A percentile compares a stretch with the other conserved stretches of the same genome.
Conservation (phyloP, 495 filamentous ascomycete genomes). For the Hapsidospora chrysogenum region DNA sequence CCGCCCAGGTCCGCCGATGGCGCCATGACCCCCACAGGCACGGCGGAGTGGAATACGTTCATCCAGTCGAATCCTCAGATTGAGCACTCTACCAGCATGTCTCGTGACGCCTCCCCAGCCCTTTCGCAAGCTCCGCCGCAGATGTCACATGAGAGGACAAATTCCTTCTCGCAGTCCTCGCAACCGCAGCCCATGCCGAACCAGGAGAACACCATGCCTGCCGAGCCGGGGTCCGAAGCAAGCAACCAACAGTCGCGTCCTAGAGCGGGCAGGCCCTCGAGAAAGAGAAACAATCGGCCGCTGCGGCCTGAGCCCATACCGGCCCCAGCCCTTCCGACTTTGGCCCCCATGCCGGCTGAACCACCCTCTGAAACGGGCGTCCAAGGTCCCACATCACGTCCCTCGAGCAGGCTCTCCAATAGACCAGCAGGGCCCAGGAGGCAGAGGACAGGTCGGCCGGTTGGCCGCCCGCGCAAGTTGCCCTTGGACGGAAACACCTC, state of each 20-base stretch:
- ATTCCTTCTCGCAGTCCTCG: not conserved
- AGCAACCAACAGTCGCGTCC: too few species aligned
- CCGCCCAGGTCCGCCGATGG: slow-evolving; percentile 7
- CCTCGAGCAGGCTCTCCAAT: slow-evolving; percentile 22
- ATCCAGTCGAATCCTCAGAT: slow-evolving; percentile 20
- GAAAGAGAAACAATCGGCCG: too few species aligned
- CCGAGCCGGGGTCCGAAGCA: too few species aligned
- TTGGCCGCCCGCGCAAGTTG: slow-evolving; percentile 30
- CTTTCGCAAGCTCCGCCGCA: slow-evolving; percentile 9
- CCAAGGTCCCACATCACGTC: slow-evolving; percentile 22
- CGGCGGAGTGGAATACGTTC: slow-evolving; percentile 33
- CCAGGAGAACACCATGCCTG: not conserved
- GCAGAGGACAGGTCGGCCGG: slow-evolving; percentile 23
- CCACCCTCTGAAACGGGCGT: slow-evolving; percentile 6
- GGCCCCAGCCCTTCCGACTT: too few species aligned
- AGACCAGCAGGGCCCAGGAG: slow-evolving; percentile 7
- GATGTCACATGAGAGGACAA: not conserved
- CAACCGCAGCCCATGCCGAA: not conserved
- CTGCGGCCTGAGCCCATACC: too few species aligned
- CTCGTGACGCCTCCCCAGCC: slow-evolving; percentile 12
- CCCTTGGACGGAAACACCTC: slow-evolving; percentile 35
- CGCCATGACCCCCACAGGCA: slow-evolving; percentile 19
- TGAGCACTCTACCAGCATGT: slow-evolving; percentile 13
- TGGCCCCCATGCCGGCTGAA: slow-evolving; percentile 6
- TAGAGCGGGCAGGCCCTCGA: too few species aligned